Percentiles rank a stretch among this genome's conserved stretches.
Evolutionary conservation across 441 rosid genomes (phyloP).

Genomic region (Populus hybrid): DNA sequence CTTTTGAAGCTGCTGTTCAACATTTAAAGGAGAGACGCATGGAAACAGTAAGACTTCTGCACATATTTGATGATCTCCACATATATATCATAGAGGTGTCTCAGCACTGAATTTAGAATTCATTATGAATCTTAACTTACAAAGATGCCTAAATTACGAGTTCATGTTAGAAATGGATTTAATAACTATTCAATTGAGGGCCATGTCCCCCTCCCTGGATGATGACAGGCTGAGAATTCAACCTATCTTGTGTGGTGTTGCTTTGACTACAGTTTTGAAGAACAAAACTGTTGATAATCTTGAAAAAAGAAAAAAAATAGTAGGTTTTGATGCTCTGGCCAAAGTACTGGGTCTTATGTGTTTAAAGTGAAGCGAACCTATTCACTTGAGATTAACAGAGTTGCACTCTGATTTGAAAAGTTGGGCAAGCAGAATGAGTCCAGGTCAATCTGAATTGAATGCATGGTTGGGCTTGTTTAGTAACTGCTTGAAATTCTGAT

Average conservation of each 20-base stretch:
- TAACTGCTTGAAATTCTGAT: neutral
- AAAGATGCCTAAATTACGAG: neutral
- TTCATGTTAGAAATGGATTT: neutral
- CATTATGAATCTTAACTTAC: neutral
- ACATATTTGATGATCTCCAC: conserved; percentile 6
- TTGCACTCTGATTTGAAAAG: neutral
- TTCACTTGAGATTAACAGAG: neutral
- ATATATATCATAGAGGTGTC: neutral
- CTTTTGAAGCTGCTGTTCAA: conserved; percentile 61
- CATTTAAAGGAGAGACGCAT: conserved; percentile 38
- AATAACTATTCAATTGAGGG: too few species aligned
- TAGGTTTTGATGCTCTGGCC: too few species aligned
- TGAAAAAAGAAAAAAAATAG: too few species aligned
- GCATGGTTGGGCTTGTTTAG: neutral
- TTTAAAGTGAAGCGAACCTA: too few species aligned
- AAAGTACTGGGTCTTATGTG: neutral
- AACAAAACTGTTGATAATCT: too few species aligned
- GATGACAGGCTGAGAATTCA: too few species aligned
- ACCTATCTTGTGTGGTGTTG: neutral
- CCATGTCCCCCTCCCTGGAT: too few species aligned
- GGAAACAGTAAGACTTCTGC: conserved; percentile 44
- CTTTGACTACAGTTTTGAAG: too few species aligned
- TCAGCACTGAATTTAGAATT: neutral
- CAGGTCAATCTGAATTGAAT: neutral
- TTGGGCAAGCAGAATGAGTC: neutral